Evolutionary conservation across 306 rosid genomes (phyloP).

Genomic region (Pterocarpus santalinus): DNA sequence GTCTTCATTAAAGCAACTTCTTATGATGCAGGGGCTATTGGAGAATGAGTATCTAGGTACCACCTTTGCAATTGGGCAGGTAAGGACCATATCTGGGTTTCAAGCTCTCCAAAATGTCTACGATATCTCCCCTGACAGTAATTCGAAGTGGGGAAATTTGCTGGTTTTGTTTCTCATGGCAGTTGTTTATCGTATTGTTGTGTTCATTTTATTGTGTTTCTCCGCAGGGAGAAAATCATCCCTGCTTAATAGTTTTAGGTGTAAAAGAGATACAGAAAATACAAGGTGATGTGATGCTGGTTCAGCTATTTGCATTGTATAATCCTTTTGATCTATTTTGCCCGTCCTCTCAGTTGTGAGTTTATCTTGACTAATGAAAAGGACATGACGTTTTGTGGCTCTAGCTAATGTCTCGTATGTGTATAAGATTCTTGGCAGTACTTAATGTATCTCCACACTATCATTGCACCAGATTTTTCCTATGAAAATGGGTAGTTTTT

Average conservation of each 20-base stretch:
- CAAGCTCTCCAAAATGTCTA: slow-evolving; percentile 86
- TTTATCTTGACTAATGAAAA: slow-evolving; percentile 50
- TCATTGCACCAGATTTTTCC: too few species aligned
- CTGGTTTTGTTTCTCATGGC: slow-evolving; percentile 93
- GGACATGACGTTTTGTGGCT: slow-evolving; percentile 34
- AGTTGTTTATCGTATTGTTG: slow-evolving; percentile 73
- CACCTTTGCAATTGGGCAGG: slow-evolving; percentile 93
- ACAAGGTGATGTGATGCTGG: slow-evolving; percentile 62
- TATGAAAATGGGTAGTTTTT: neutral
- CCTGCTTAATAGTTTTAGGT: slow-evolving; percentile 57
- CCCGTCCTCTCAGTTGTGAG: slow-evolving; percentile 46
- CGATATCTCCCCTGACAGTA: slow-evolving; percentile 71
- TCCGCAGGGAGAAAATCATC: slow-evolving; percentile 58
- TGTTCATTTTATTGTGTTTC: slow-evolving; percentile 65
- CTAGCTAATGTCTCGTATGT: neutral
- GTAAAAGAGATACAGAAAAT: slow-evolving; percentile 64
- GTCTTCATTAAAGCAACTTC: slow-evolving; percentile 20
- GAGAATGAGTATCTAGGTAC: slow-evolving; percentile 94
- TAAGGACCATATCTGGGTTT: slow-evolving; percentile 88
- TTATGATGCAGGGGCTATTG: slow-evolving; percentile 73
- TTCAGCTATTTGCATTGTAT: slow-evolving; percentile 50
- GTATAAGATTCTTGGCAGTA: neutral
- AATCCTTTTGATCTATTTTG: slow-evolving; percentile 47
- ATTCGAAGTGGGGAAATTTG: slow-evolving; percentile 90
- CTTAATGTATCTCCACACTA: too few species aligned